phyloP scores from a whole-genome alignment of 495 filamentous ascomycete genomes.

The Aspergillus sclerotioniger region DNA sequence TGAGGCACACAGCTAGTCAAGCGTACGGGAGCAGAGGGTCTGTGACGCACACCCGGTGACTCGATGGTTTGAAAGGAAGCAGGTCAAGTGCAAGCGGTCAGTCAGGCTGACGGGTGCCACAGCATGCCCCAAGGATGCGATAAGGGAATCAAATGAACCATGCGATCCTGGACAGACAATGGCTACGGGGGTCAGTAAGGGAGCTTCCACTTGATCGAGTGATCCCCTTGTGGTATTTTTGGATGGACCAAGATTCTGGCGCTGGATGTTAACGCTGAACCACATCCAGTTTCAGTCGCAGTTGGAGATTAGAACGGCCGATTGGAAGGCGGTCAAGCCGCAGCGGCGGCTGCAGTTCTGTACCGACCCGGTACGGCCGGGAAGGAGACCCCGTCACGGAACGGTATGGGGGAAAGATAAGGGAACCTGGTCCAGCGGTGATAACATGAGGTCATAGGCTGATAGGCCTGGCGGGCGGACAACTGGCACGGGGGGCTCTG shows the following conservation, averaged over 20 bases:
- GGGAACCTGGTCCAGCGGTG: background rate
- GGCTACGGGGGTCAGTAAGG: slow-evolving; percentile 1
- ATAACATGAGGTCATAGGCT: background rate
- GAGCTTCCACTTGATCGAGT: background rate
- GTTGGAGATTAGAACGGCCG: background rate
- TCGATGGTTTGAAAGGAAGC: slow-evolving; percentile 13
- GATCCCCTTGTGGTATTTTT: background rate
- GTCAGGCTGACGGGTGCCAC: slow-evolving; percentile 13
- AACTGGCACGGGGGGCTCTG: background rate
- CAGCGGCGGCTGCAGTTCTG: slow-evolving; percentile 2
- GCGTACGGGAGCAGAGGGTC: slow-evolving; percentile 17
- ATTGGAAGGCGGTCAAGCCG: slow-evolving; percentile 16
- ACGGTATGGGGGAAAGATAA: slow-evolving; percentile 3
- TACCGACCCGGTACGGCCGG: background rate
- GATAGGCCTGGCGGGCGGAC: background rate
- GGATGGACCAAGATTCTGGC: background rate
- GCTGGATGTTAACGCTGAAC: background rate
- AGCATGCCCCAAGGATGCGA: slow-evolving; percentile 2
- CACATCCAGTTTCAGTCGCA: background rate
- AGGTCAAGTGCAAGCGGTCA: slow-evolving; percentile 17
- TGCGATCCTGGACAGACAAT: slow-evolving; percentile 2
- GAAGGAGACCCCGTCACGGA: background rate
- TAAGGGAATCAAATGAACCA: background rate
- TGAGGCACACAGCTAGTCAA: slow-evolving; percentile 12
- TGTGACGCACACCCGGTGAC: slow-evolving; percentile 37